Evolutionary conservation across 345 rosid species (phyloP).

Genomic region (Alliaria petiolata): DNA sequence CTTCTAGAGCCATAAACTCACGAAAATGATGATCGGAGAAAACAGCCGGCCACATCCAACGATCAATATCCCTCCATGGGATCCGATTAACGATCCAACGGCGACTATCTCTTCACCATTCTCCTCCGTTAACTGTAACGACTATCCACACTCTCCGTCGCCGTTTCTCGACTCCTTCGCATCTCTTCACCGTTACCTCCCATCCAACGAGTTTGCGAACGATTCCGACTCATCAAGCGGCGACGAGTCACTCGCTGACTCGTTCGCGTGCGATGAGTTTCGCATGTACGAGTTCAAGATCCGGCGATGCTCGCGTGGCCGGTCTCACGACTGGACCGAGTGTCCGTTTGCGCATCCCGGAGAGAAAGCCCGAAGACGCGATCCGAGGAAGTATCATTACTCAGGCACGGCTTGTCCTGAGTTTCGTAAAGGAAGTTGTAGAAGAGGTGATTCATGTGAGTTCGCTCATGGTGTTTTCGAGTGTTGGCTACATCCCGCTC

Average conservation of each 20-base stretch:
- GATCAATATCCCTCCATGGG: slow-evolving; percentile 58
- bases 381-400: slow-evolving; percentile 55
- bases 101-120: slow-evolving; percentile 30
- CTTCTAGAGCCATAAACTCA: neutral
- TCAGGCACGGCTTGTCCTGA: slow-evolving; percentile 61
- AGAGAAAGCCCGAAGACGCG: slow-evolving; percentile 65
- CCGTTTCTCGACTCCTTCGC: slow-evolving; percentile 43
- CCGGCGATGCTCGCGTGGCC: slow-evolving; percentile 47
- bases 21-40: slow-evolving; percentile 62
- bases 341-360: slow-evolving; percentile 73
- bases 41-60: slow-evolving; percentile 41
- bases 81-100: slow-evolving; percentile 41
- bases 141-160: slow-evolving; percentile 27
- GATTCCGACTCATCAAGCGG: slow-evolving; percentile 38
- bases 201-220: slow-evolving; percentile 51
- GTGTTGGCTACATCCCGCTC: slow-evolving; percentile 89
- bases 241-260: slow-evolving; percentile 43
- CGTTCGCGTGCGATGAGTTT: slow-evolving; percentile 59
- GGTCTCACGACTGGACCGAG: slow-evolving; percentile 79
- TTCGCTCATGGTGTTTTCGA: slow-evolving; percentile 75
- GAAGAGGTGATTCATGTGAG: slow-evolving; percentile 54
- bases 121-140: slow-evolving; percentile 23
- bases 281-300: slow-evolving; percentile 69
- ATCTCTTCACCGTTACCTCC: slow-evolving; percentile 60
- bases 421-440: slow-evolving; percentile 59